These are phyloP conservation scores for Xylaria acuta DNA, from an alignment of 495 filamentous ascomycete genomes.

Conservation along the genomic window DNA sequence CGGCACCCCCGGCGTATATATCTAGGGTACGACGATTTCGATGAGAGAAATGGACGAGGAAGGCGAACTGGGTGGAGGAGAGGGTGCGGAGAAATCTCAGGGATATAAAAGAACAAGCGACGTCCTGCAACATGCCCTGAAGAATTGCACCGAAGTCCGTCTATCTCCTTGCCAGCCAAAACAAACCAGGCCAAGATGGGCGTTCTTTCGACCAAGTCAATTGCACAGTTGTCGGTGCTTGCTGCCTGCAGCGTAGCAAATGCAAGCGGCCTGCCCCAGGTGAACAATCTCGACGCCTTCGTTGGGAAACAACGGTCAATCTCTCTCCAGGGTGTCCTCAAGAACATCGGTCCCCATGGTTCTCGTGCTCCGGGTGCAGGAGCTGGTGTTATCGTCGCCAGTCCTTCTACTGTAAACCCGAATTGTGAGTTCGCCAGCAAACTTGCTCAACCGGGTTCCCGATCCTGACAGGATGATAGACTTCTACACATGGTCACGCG, in stretches of 20 bases:
- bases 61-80: not conserved
- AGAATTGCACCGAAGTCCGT: not conserved
- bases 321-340: conserved; percentile 60
- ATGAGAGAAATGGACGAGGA: not conserved
- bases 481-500: conserved; percentile 67
- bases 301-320: conserved; percentile 42
- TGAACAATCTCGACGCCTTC: conserved; percentile 42
- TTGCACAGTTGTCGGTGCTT: conserved; percentile 14
- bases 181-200: conserved; percentile 20
- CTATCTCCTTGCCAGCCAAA: not conserved
- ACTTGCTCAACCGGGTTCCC: not conserved
- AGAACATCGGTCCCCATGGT: conserved; percentile 64
- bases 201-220: conserved; percentile 17
- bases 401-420: conserved; percentile 59
- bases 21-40: not conserved
- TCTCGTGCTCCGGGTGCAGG: conserved; percentile 49
- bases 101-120: conserved; percentile 5
- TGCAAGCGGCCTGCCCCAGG: not conserved
- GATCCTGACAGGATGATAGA: conserved; percentile 41
- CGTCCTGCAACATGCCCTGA: not conserved
- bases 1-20: not conserved
- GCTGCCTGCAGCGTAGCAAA: conserved; percentile 17
- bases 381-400: conserved; percentile 61
- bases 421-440: conserved; percentile 52
- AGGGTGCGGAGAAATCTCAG: not conserved